Percentiles rank a stretch among this genome's conserved stretches.
These are phyloP conservation scores for Paramecium primaurelia DNA, from an alignment of 73 alveolate genomes.

Conservation along the genomic window DNA sequence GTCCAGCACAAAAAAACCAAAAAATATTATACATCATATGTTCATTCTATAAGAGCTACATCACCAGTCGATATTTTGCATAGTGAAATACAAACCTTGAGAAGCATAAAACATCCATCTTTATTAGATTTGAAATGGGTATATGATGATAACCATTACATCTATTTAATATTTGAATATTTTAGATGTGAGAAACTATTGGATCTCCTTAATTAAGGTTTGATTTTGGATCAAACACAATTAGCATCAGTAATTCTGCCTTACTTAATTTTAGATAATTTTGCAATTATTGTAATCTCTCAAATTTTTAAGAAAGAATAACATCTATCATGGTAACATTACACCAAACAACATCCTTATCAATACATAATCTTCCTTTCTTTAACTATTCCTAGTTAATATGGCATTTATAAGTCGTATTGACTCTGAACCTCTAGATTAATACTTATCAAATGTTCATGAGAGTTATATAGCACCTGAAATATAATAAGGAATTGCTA, in stretches of 20 bases:
- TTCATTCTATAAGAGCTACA: background rate
- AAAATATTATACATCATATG: background rate
- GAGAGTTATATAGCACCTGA: slow-evolving; percentile 5
- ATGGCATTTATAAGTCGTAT: background rate
- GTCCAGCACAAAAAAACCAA: slow-evolving; percentile 5
- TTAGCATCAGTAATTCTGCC: background rate
- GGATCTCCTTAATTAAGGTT: background rate
- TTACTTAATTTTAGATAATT: background rate
- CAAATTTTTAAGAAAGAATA: slow-evolving; percentile 1
- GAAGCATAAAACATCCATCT: slow-evolving; percentile 15
- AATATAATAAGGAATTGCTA: background rate
- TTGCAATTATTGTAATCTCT: background rate
- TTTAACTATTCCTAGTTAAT: background rate
- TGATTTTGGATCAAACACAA: background rate
- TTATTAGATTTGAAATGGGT: slow-evolving; percentile 30
- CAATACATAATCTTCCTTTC: background rate
- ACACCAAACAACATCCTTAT: background rate
- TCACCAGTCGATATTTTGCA: background rate
- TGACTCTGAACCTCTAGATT: background rate
- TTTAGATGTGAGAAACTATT: background rate
- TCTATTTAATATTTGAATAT: background rate
- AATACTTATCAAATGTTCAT: background rate
- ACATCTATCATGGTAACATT: slow-evolving; percentile 24
- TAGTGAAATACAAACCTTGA: slow-evolving; percentile 3
- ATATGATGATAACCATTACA: background rate